phyloP scores from a whole-genome alignment of 768 basidiomycete species.

The Boletus rufocinnamomeus region DNA sequence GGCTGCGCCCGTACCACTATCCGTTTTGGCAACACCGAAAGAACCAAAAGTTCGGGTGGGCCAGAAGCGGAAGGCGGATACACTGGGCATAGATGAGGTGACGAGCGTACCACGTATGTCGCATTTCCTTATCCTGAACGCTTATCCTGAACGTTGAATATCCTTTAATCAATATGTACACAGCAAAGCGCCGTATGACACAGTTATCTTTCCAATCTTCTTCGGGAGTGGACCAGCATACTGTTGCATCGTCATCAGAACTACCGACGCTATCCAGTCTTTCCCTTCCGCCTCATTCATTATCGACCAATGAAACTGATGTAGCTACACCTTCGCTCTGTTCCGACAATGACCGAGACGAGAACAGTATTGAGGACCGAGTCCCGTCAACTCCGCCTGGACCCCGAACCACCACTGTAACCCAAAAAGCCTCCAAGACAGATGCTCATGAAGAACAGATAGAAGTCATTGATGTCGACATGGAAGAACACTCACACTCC shows the following conservation, averaged over 20 bases:
- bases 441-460: slow-evolving; percentile 14
- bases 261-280: slow-evolving; percentile 31
- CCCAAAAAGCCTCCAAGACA: background rate
- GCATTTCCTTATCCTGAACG: background rate
- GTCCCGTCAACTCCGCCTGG: slow-evolving; percentile 54
- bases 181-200: slow-evolving; percentile 43
- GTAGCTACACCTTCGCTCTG: slow-evolving; percentile 68
- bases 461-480: slow-evolving; percentile 42
- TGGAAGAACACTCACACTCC: slow-evolving; percentile 28
- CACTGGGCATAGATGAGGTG: slow-evolving; percentile 25
- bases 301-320: slow-evolving; percentile 42
- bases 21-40: slow-evolving; percentile 4
- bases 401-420: slow-evolving; percentile 26
- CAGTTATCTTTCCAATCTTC: slow-evolving; percentile 30
- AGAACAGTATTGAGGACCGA: slow-evolving; percentile 48
- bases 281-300: slow-evolving; percentile 19
- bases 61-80: slow-evolving; percentile 37
- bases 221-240: slow-evolving; percentile 18
- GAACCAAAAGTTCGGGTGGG: slow-evolving; percentile 14
- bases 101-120: slow-evolving; percentile 39
- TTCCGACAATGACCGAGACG: slow-evolving; percentile 67
- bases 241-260: slow-evolving; percentile 18
- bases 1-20: slow-evolving; percentile 23
- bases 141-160: background rate
- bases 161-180: slow-evolving; percentile 19